These are phyloP conservation scores for Helotiales sp. DNA, from an alignment of 2,329 filamentous ascomycete genomes.

Conservation along the genomic window DNA sequence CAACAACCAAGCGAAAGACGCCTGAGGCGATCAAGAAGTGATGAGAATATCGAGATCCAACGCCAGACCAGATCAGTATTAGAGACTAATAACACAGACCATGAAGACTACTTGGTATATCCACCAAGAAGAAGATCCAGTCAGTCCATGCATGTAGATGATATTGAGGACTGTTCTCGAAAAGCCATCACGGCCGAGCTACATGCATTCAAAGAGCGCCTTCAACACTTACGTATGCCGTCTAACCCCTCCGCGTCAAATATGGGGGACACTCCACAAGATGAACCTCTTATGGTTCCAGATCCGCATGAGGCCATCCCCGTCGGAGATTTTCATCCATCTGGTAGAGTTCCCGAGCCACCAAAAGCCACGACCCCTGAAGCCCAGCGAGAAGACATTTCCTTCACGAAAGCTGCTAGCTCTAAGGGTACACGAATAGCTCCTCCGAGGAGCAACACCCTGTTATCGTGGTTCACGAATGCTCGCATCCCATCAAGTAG, in stretches of 20 bases:
- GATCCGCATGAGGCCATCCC: too few relatives aligned
- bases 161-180: not conserved
- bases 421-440: not conserved
- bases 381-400: too few relatives aligned
- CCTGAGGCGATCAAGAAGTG: slow-evolving; percentile 5
- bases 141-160: not conserved
- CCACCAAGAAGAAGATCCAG: not conserved
- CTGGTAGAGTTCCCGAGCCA: too few relatives aligned
- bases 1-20: not conserved
- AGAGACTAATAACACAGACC: not conserved
- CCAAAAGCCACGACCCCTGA: too few relatives aligned
- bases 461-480: not conserved
- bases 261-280: too few relatives aligned
- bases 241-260: not conserved
- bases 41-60: slow-evolving; percentile 12
- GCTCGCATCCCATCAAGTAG: not conserved
- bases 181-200: not conserved
- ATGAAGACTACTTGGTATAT: not conserved
- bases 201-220: not conserved
- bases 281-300: too few relatives aligned
- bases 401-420: too few relatives aligned
- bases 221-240: not conserved
- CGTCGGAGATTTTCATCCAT: too few relatives aligned
- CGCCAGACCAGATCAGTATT: slow-evolving; percentile 2
- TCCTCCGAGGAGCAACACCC: not conserved